These are phyloP conservation scores for Dimocarpus longan DNA, from an alignment of 345 rosid genomes.

Conservation along the genomic window DNA sequence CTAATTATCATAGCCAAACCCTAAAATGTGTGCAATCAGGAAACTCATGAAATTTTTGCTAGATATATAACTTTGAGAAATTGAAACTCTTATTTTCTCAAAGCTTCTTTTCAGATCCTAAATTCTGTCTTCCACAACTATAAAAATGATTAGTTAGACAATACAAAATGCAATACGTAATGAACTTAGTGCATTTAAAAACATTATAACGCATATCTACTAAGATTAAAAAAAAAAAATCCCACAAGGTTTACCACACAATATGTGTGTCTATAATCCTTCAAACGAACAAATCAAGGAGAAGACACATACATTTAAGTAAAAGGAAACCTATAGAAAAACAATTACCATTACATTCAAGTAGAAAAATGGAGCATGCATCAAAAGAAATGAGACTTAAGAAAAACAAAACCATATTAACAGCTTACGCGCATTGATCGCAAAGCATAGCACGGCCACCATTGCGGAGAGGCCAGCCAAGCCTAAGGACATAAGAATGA, in stretches of 20 bases:
- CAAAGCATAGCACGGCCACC: slow-evolving; percentile 47
- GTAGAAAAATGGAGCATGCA: neutral
- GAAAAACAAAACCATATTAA: neutral
- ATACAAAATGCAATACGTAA: neutral
- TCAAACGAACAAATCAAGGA: neutral
- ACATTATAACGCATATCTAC: neutral
- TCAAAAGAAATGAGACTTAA: neutral
- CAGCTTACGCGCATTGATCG: slow-evolving; percentile 47
- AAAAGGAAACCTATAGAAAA: neutral
- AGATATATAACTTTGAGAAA: no score
- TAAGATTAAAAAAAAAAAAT: no score
- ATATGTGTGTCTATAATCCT: neutral
- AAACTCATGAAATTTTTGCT: no score
- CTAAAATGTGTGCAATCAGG: no score
- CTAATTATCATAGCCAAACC: no score
- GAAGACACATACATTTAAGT: neutral
- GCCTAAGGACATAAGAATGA: slow-evolving; percentile 12
- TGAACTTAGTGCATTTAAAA: neutral
- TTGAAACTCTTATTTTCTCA: no score
- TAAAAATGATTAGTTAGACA: no score
- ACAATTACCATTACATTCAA: neutral
- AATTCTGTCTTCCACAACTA: no score
- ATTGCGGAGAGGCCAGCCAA: slow-evolving; percentile 41
- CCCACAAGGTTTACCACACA: neutral
- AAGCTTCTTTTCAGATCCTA: no score